These are phyloP conservation scores for Mucor mucedo DNA, from an alignment of 371 early-diverging fungal species.

Conservation along the genomic window DNA sequence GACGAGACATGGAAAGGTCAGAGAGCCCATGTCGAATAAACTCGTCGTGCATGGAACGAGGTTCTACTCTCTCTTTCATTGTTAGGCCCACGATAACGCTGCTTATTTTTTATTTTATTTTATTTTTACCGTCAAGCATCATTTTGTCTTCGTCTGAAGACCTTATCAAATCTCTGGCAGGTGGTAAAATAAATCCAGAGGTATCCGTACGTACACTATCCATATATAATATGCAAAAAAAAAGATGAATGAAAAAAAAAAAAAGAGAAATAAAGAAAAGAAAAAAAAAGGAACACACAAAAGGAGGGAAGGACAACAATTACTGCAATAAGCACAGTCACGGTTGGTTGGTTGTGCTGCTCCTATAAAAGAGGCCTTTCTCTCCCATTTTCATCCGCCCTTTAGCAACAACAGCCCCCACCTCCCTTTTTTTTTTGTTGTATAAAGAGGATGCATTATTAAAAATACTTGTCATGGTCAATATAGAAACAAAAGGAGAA, in stretches of 20 bases:
- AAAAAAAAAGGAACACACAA: constrained; percentile 6
- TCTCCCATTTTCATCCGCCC: no score
- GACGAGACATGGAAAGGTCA: constrained; percentile 44
- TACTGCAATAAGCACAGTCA: background rate
- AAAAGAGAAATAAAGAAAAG: constrained; percentile 3
- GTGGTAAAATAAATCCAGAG: constrained; percentile 28
- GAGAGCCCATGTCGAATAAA: constrained; percentile 52
- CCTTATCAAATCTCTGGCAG: constrained; percentile 37
- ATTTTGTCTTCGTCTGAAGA: constrained; percentile 24
- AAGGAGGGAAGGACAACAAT: constrained; percentile 15
- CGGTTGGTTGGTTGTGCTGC: background rate
- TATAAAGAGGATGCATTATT: no score
- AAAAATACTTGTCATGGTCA: no score
- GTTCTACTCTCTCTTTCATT: background rate
- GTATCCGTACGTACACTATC: constrained; percentile 1
- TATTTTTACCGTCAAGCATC: constrained; percentile 18
- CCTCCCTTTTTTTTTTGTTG: no score
- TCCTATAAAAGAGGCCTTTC: no score
- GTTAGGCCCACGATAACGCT: no score
- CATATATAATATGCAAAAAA: background rate
- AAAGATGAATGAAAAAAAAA: constrained; percentile 1
- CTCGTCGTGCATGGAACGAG: constrained; percentile 39
- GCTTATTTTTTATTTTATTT: background rate
- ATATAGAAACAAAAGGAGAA: background rate
- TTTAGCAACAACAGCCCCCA: no score